phyloP scores from a whole-genome alignment of 371 early-diverging fungal genomes.

The Syncephalis plumigaleata region DNA sequence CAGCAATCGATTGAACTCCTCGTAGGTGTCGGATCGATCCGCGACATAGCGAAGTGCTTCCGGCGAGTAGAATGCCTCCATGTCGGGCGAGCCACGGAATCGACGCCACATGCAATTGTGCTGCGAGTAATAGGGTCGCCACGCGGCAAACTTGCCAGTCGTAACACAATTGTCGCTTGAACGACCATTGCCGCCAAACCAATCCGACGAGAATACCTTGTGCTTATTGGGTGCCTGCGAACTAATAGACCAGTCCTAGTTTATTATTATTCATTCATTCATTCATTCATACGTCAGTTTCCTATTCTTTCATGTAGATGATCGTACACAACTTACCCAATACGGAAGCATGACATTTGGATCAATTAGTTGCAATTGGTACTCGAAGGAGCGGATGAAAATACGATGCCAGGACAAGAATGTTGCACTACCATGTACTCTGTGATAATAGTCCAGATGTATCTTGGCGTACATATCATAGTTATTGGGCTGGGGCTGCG shows the following conservation, averaged over 20 bases:
- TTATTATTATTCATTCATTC: too few relatives aligned
- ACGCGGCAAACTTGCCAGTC: constrained; percentile 5
- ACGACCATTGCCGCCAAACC: constrained; percentile 10
- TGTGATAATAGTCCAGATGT: neutral
- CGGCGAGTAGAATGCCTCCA: constrained; percentile 3
- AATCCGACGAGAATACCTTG: neutral
- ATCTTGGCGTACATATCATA: neutral
- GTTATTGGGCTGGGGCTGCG: neutral
- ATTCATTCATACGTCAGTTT: too few relatives aligned
- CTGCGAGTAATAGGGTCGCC: neutral
- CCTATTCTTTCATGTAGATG: neutral
- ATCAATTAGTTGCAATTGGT: neutral
- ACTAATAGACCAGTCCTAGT: neutral
- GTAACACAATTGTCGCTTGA: constrained; percentile 5
- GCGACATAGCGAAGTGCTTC: constrained; percentile 1
- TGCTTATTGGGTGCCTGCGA: neutral
- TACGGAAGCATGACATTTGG: neutral
- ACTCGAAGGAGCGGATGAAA: neutral
- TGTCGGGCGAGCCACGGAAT: neutral
- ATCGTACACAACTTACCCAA: neutral
- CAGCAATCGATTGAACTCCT: neutral
- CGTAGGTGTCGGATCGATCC: neutral
- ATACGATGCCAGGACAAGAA: neutral
- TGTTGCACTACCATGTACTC: neutral
- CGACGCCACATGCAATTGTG: constrained; percentile 1